Evolutionary conservation across 176 grass and related monocot species (phyloP).

Genomic region (Dendrocalamus sinicus): DNA sequence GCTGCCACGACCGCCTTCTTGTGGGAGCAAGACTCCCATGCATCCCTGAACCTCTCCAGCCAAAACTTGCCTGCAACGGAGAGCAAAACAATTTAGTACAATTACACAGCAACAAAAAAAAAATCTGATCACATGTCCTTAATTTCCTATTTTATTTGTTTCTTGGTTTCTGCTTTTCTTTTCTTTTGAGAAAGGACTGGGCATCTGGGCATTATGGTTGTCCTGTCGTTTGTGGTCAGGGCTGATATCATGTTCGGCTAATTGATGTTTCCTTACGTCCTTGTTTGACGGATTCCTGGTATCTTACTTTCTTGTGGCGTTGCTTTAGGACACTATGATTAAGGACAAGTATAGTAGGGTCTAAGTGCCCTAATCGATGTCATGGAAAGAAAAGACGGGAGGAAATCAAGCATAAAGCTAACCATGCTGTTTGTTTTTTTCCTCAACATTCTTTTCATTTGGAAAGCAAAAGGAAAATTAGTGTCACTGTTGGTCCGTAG

Average conservation of each 20-base stretch:
- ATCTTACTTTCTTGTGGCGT: not conserved
- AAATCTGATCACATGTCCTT: not conserved
- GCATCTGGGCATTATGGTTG: slow-evolving; percentile 4
- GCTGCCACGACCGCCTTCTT: slow-evolving; percentile 85
- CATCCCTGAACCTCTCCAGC: slow-evolving; percentile 88
- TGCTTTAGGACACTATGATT: slow-evolving; percentile 23
- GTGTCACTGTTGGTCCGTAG: not conserved
- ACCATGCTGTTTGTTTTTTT: not conserved
- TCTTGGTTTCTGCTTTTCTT: not conserved
- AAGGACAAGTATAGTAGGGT: slow-evolving; percentile 31
- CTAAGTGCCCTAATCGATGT: slow-evolving; percentile 12
- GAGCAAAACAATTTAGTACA: not conserved
- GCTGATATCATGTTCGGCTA: slow-evolving; percentile 21
- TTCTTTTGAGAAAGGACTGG: not conserved
- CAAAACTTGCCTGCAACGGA: slow-evolving; percentile 68
- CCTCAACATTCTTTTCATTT: not conserved
- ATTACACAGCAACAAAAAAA: not conserved
- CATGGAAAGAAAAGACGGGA: slow-evolving; percentile 22
- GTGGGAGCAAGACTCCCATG: slow-evolving; percentile 90
- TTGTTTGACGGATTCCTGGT: not conserved
- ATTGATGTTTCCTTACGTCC: slow-evolving; percentile 3
- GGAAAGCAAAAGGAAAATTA: not conserved
- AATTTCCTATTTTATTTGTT: slow-evolving; percentile 5
- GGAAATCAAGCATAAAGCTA: slow-evolving; percentile 21
- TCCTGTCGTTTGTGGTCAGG: slow-evolving; percentile 17